Evolutionary conservation across 208 protist species (phyloP).

Genomic region (Trypanosoma theileri): DNA sequence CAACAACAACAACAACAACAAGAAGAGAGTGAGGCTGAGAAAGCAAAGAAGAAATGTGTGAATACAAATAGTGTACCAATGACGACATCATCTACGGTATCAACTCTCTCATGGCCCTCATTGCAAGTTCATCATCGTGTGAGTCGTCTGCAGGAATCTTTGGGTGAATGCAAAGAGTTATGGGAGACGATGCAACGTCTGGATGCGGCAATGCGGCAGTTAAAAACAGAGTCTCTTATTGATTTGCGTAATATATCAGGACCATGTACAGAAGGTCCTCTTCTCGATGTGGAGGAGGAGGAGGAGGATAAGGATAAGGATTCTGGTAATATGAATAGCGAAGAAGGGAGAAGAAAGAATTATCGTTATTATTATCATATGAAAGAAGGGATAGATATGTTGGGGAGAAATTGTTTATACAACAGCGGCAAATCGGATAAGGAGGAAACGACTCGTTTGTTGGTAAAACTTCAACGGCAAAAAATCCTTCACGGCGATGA

Average conservation of each 20-base stretch:
- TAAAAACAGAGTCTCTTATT: conserved; percentile 5
- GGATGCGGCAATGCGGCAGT: background rate
- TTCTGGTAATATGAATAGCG: no score
- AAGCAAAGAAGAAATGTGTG: background rate
- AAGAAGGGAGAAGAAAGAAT: no score
- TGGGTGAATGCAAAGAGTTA: conserved; percentile 2
- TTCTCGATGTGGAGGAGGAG: background rate
- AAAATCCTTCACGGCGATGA: conserved; percentile 11
- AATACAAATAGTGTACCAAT: background rate
- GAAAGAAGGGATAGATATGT: no score
- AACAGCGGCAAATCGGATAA: no score
- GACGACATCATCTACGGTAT: background rate
- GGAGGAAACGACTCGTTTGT: background rate
- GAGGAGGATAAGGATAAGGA: background rate
- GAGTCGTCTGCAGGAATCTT: background rate
- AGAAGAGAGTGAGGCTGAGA: background rate
- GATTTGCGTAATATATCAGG: background rate
- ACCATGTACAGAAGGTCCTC: no score
- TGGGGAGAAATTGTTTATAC: no score
- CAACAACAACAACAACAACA: background rate
- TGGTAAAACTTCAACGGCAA: conserved; percentile 15
- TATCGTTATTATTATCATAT: no score
- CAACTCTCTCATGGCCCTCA: conserved; percentile 1
- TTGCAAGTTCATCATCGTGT: conserved; percentile 5
- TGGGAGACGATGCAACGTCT: conserved; percentile 9